phyloP scores from a whole-genome alignment of 495 filamentous ascomycete genomes.

The Penicillium fimorum region DNA sequence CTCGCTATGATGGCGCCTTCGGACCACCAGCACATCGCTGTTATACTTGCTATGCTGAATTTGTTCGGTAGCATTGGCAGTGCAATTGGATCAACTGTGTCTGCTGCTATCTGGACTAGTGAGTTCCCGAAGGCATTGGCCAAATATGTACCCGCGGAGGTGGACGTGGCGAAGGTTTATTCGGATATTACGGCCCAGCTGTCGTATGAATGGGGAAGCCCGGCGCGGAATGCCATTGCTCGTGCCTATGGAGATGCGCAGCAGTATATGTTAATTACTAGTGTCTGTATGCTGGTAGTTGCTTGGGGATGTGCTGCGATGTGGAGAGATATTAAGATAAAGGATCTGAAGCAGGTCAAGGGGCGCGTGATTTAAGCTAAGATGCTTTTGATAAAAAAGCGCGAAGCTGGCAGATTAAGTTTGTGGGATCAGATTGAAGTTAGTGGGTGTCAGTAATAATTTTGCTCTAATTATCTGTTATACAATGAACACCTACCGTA shows the following conservation, averaged over 20 bases:
- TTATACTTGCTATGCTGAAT: conserved; percentile 56
- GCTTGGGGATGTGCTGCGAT: conserved; percentile 1
- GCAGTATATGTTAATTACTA: conserved; percentile 49
- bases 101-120: conserved; percentile 61
- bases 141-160: conserved; percentile 48
- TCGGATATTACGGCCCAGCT: conserved; percentile 44
- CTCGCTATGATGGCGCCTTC: conserved; percentile 64
- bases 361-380: conserved; percentile 1
- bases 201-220: conserved; percentile 46
- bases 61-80: conserved; percentile 61
- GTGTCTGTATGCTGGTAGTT: conserved; percentile 8
- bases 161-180: conserved; percentile 50
- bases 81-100: conserved; percentile 59
- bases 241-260: conserved; percentile 55
- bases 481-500: not conserved
- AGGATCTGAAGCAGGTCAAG: conserved; percentile 7
- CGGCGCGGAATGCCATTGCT: conserved; percentile 49
- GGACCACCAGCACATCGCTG: conserved; percentile 60
- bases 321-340: conserved; percentile 7
- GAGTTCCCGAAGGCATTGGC: conserved; percentile 53
- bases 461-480: not conserved
- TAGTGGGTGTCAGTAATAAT: not conserved
- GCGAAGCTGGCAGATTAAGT: not conserved
- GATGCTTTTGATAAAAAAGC: not conserved
- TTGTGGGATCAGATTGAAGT: not conserved